Conservation (phyloP, 805 yeast species). For the Ogataea degrootiae region DNA sequence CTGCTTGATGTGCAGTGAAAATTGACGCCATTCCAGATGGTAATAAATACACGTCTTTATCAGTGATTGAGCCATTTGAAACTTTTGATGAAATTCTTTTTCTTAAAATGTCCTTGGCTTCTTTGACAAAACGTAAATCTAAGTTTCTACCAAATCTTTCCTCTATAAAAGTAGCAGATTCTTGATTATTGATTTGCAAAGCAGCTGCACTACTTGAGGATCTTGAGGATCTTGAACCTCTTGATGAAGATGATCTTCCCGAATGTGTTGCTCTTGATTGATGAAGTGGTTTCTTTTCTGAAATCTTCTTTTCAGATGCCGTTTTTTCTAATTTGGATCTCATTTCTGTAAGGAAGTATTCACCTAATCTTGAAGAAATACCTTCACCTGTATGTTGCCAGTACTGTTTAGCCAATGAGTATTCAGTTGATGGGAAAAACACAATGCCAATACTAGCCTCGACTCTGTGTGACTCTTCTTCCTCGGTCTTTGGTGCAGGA, state of each 20-base stretch:
- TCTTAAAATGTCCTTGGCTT: constrained; percentile 71
- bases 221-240: constrained; percentile 23
- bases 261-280: neutral
- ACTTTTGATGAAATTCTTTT: constrained; percentile 70
- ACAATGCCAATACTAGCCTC: constrained; percentile 74
- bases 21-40: constrained; percentile 94
- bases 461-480: constrained; percentile 53
- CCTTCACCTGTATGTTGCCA: constrained; percentile 99
- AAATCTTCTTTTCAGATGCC: constrained; percentile 15
- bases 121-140: constrained; percentile 67
- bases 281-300: neutral
- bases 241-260: constrained; percentile 11
- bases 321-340: constrained; percentile 34
- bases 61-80: constrained; percentile 22
- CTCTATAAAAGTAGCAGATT: constrained; percentile 67
- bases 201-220: constrained; percentile 21
- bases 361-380: constrained; percentile 85
- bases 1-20: constrained; percentile 65
- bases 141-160: constrained; percentile 88
- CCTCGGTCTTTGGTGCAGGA: constrained; percentile 55
- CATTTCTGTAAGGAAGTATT: constrained; percentile 68
- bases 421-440: constrained; percentile 62
- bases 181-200: constrained; percentile 31
- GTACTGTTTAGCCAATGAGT: constrained; percentile 68
- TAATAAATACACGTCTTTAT: constrained; percentile 70